A percentile compares a stretch with the other conserved stretches of the same genome.
Conservation (phyloP, 2,329 filamentous ascomycete species). For the Penicillium olsonii region DNA sequence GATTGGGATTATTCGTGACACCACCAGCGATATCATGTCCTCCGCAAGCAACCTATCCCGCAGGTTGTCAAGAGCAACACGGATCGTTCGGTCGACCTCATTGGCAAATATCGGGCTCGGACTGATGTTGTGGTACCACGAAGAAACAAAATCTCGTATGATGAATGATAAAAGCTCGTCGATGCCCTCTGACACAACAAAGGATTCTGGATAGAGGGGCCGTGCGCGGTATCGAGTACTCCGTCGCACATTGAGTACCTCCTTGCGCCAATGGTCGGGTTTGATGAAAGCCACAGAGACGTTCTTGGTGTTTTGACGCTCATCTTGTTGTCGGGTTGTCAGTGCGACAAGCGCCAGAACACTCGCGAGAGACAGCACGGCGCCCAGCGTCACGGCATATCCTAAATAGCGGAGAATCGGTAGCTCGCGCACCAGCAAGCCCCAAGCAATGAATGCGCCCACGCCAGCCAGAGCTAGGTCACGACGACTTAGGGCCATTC, state of each 20-base stretch:
- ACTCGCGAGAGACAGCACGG: conserved; percentile 55
- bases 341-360: conserved; percentile 63
- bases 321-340: conserved; percentile 49
- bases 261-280: conserved; percentile 66
- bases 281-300: conserved; percentile 60
- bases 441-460: conserved; percentile 74
- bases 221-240: conserved; percentile 67
- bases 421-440: conserved; percentile 78
- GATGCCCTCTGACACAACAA: conserved; percentile 75
- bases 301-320: conserved; percentile 45
- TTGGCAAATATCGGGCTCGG: conserved; percentile 76
- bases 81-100: conserved; percentile 79
- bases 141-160: conserved; percentile 78
- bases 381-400: conserved; percentile 77
- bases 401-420: conserved; percentile 80
- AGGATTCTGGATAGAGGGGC: conserved; percentile 74
- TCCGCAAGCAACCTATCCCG: conserved; percentile 71
- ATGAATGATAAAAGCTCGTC: conserved; percentile 77
- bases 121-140: conserved; percentile 89
- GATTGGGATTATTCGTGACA: conserved; percentile 81
- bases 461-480: conserved; percentile 46
- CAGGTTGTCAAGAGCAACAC: conserved; percentile 70
- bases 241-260: conserved; percentile 66
- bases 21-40: conserved; percentile 81
- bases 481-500: conserved; percentile 50